Percentiles rank a stretch among this genome's conserved stretches.
phyloP scores from a whole-genome alignment of 352 stramenopile species.

The Pythium brassicae region DNA sequence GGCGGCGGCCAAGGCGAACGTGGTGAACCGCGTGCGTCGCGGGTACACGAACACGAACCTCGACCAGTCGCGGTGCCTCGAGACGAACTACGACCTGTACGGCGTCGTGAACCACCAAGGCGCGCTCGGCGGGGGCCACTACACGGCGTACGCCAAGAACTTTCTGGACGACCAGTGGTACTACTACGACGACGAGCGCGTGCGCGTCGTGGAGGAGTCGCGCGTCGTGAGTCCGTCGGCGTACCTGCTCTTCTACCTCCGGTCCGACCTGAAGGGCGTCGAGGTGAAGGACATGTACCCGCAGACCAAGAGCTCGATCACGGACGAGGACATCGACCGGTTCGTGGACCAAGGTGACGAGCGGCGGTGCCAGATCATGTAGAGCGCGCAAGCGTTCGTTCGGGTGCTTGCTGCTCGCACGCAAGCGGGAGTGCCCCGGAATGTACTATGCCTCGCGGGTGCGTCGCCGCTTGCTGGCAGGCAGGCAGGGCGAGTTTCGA shows the following conservation, averaged over 20 bases:
- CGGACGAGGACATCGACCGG: constrained; percentile 85
- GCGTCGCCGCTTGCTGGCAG: no score
- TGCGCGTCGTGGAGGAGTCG: constrained; percentile 80
- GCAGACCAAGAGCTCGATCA: constrained; percentile 84
- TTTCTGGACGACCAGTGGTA: constrained; percentile 89
- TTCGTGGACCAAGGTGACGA: constrained; percentile 84
- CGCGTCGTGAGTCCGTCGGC: constrained; percentile 82
- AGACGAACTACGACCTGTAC: constrained; percentile 88
- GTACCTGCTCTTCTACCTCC: constrained; percentile 92
- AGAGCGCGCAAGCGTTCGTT: constrained; percentile 13
- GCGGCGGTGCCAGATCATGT: constrained; percentile 82
- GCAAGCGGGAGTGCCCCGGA: not conserved
- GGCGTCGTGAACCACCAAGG: constrained; percentile 88
- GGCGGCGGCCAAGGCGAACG: constrained; percentile 13
- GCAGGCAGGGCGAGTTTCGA: not conserved
- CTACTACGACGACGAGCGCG: constrained; percentile 87
- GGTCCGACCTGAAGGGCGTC: constrained; percentile 82
- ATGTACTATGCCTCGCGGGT: constrained; percentile 2
- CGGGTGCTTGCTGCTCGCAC: no score
- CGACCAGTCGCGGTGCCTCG: constrained; percentile 79
- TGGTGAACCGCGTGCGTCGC: constrained; percentile 64
- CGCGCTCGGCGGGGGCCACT: constrained; percentile 81
- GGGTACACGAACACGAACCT: constrained; percentile 89
- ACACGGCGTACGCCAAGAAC: constrained; percentile 88
- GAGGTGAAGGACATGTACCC: constrained; percentile 84